Conservation (phyloP, 345 rosid species). For the Populus euphratica region DNA sequence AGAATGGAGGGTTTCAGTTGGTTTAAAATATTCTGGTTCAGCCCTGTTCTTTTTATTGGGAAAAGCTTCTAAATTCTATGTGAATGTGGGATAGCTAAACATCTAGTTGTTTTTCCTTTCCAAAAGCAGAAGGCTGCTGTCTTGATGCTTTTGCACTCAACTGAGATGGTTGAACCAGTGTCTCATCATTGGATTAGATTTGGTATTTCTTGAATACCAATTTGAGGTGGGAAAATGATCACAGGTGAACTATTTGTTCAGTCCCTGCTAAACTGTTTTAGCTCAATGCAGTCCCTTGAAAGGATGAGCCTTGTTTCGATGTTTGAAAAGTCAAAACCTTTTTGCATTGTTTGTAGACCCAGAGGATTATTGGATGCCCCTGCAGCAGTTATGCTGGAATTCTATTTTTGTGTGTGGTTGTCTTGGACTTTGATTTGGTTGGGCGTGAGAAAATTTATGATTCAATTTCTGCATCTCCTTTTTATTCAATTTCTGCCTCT, state of each 20-base stretch:
- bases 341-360: not conserved
- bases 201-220: not conserved
- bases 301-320: not conserved
- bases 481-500: not conserved
- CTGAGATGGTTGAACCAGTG: not conserved
- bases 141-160: not conserved
- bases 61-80: not conserved
- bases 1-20: not conserved
- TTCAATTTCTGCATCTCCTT: not conserved
- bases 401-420: not conserved
- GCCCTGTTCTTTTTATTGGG: not conserved
- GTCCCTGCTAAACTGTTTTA: not conserved
- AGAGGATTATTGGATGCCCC: not conserved
- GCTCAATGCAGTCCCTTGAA: not conserved
- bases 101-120: not conserved
- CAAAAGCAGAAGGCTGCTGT: not conserved
- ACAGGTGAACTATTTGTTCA: not conserved
- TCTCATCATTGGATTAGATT: not conserved
- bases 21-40: not conserved
- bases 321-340: not conserved
- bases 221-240: not conserved
- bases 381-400: not conserved
- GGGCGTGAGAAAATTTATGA: not conserved
- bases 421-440: not conserved
- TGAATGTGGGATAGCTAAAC: not conserved